phyloP scores from a whole-genome alignment of 2,329 filamentous ascomycete genomes.

The Calonectria fujianensis region DNA sequence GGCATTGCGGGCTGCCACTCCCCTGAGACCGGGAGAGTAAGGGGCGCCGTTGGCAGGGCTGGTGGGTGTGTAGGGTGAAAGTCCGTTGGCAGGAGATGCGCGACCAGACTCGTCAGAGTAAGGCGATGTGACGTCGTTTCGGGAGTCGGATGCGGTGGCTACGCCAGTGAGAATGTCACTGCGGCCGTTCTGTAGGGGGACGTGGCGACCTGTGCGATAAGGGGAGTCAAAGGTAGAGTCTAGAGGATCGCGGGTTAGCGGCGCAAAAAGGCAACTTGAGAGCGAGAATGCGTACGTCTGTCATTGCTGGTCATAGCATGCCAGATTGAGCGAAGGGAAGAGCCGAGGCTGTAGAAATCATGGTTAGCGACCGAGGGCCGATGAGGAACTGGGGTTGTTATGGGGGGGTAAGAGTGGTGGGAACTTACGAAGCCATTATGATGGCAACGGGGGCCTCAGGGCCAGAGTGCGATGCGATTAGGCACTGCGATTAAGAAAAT shows the following conservation, averaged over 20 bases:
- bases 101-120: constrained; percentile 84
- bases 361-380: constrained; percentile 44
- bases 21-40: constrained; percentile 93
- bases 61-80: constrained; percentile 64
- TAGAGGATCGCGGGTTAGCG: constrained; percentile 61
- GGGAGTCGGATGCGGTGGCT: constrained; percentile 91
- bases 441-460: constrained; percentile 46
- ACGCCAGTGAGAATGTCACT: constrained; percentile 90
- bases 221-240: constrained; percentile 96
- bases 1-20: constrained; percentile 80
- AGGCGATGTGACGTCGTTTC: constrained; percentile 85
- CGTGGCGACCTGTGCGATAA: constrained; percentile 91
- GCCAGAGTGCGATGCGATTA: constrained; percentile 38
- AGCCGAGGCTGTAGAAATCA: constrained; percentile 72
- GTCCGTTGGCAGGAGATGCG: constrained; percentile 67
- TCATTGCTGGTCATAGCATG: constrained; percentile 88
- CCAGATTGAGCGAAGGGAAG: constrained; percentile 93
- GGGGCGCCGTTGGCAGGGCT: constrained; percentile 79
- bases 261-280: constrained; percentile 23
- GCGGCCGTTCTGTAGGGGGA: constrained; percentile 88
- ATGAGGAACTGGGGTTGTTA: constrained; percentile 18
- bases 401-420: constrained; percentile 1
- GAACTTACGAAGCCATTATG: constrained; percentile 58
- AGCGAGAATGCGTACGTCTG: constrained; percentile 71
- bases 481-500: constrained; percentile 30